Evolutionary conservation across 2,329 filamentous ascomycete genomes (phyloP), one percentile per base, ranked within the genome.

Genomic region (Xylariaceae sp.): DNA sequence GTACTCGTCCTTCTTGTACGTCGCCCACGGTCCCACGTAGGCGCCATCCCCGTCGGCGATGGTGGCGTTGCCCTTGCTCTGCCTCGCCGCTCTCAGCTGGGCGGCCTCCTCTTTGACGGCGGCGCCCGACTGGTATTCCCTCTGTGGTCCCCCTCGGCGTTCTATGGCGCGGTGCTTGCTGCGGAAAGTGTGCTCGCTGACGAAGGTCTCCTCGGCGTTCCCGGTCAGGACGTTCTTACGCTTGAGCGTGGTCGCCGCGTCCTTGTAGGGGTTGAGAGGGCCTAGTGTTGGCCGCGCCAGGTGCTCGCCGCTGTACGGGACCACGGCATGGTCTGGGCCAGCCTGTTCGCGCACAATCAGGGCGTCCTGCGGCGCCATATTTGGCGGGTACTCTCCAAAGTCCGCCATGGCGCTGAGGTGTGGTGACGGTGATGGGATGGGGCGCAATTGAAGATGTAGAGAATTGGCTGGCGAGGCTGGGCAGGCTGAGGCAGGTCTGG

Each of bases 21-120:
- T 80, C 7, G 92, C 93, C 93, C 93, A 98, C 0, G 92, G 93
- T 0, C 93, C 93, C 23, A 94, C 74, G 59, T 98, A 98, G 29
- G 88, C 81, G 34, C 81, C 82, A 6, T 87, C 79, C 1, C 92
- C 92, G 50, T 94, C 89, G 0, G 89, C 82, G 24, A 95, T 72
- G 13, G 80, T 77, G 26, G 87, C 77, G 55, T 90, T 80, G 30
- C 92, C 92, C 54, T 92, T 95, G 46, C 68, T 77, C 59, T 96
- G 88, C 40, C 92, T 72, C 47, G 80, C 83, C n/a, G 79, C 68
- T 30, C 82, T 70, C 57, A 87, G 65, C 38, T 67, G 68, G 23
- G 76, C 77, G 5, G 80, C 78, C 36, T 80, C 74, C 44, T 83
- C 83, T 59, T 93, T 95, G 18, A 75, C 65, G 10, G 78, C 60